Base-by-base conservation (phyloP, 2,329 filamentous ascomycete species). In the Xylaria hypoxylon region DNA sequence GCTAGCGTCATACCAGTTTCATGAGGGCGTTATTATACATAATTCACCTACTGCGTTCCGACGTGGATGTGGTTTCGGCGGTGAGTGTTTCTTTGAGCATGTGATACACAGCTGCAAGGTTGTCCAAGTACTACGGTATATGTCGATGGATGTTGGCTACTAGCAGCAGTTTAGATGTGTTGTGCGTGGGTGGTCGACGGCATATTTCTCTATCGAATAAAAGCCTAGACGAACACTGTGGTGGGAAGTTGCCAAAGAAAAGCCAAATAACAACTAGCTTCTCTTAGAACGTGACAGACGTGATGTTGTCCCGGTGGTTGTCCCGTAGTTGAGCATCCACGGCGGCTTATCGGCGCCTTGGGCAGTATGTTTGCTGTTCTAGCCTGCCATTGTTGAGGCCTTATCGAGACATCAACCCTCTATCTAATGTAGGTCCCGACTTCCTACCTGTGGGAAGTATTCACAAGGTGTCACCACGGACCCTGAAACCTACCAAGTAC, bases 1-100 rank as follows among this genome's bases (percentile, higher is more conserved):
- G 33, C 44, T 66, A 22, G 33, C 42, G 51, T 58, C 50, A 52
- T 57, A 57, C 50, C 26, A 31, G 17, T 38, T 53, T 17, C 28
- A 22, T 59, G 28, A 19, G 19, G 38, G 45, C n/a, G 5, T 40
- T 33, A 10, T 48, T 17, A 51, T 55, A 38, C 35, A 38, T 38
- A 15, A 15, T 11, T 38, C 13, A 15, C 15, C 19, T 31, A 52
- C 8, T 42, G 38, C 38, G 8, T 56, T 56, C 44, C 28, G 42
- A 67, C 42, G 44, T 56, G 28, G 42, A 67, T 48, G 44, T 56
- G 28, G 42, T 62, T 52, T 26, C 50, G 52, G 60, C 48, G 42
- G 64, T 62, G 60, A 56, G 53, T 40, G 47, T 26, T 67, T 10
- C 38, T 62, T 40, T 17, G 24, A 48, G 28, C 51, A 40, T 56